Evolutionary conservation across 768 basidiomycete genomes (phyloP), one percentile per base, ranked within the genome.

Genomic region (Pisolithus orientalis): DNA sequence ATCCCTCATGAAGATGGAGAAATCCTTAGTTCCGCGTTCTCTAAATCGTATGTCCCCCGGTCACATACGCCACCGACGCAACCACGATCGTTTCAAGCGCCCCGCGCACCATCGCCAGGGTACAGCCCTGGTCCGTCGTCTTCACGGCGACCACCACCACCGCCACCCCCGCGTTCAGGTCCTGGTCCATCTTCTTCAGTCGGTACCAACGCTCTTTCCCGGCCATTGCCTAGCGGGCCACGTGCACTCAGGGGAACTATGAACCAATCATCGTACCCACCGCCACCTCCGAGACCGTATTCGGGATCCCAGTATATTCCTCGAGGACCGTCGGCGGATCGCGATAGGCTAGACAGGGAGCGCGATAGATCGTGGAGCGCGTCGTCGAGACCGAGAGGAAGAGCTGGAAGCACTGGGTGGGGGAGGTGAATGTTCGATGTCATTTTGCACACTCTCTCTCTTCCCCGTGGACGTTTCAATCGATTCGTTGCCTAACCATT

Each of bases 1-100:
- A 60, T 65, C 0, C 72, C 76, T 5, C 76, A 75, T 27, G 80
- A 81, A 60, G 80, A 81, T 39, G 79, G 79, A 4, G 80, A 80
- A 61, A 80, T 81, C 50, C 60, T 60, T 0, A 74, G 61, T 39
- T 63, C 67, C n/a, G 67, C 67, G 7, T 67, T 66, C n/a, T 65
- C 62, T 28, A 71, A 70, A 53, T 54, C 60, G 1, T 69, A 69
- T 50, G 58, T 69, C 9, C 72, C 72, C 0, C 72, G 67, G n/a
- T 69, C 72, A 37, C 69, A 75, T 52, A 70, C 75, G 1, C 70
- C 78, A 0, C 75, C 79, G 1, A 76, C 75, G 3, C 75, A 72
- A 57, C 78, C 78, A 28, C 75, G 79, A 4, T 75, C 72, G 3
- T 75, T 76, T 55, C 67, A 69, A 39, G 49, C 63, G 6, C 53